Evolutionary conservation across 306 rosid genomes (phyloP).

Genomic region (Dalbergia cochinchinensis): DNA sequence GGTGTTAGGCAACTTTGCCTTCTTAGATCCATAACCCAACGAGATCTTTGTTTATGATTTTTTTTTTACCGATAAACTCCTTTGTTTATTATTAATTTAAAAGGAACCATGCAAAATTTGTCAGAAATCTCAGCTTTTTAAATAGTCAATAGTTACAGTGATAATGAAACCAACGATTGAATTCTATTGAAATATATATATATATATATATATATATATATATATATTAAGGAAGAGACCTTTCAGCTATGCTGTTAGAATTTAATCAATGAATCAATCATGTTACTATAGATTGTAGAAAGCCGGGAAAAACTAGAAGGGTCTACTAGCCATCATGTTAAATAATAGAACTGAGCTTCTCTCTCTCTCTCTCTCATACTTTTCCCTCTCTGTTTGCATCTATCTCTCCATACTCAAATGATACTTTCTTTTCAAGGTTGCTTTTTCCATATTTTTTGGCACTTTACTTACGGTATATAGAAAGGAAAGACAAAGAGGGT

Average conservation of each 20-base stretch:
- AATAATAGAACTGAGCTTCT: slow-evolving; percentile 41
- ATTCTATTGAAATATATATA: neutral
- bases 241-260: slow-evolving; percentile 60
- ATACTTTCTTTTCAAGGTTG: slow-evolving; percentile 65
- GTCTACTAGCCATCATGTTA: slow-evolving; percentile 60
- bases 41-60: no score
- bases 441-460: slow-evolving; percentile 46
- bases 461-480: slow-evolving; percentile 68
- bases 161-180: slow-evolving; percentile 43
- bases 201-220: no score
- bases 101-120: slow-evolving; percentile 66
- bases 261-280: slow-evolving; percentile 77
- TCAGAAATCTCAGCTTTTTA: slow-evolving; percentile 63
- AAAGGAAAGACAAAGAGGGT: slow-evolving; percentile 56
- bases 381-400: slow-evolving; percentile 35
- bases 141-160: slow-evolving; percentile 47
- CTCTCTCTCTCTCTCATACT: slow-evolving; percentile 43
- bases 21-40: no score
- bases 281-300: slow-evolving; percentile 65
- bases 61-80: slow-evolving; percentile 37
- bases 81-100: slow-evolving; percentile 43
- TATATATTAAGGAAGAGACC: slow-evolving; percentile 30
- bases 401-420: slow-evolving; percentile 50
- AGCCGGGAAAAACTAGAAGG: slow-evolving; percentile 47
- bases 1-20: slow-evolving; percentile 35